A percentile compares a stretch with the other conserved stretches of the same genome.
Evolutionary conservation across 2,329 filamentous ascomycete genomes (phyloP).

Genomic region (Phaeoacremonium minimum): DNA sequence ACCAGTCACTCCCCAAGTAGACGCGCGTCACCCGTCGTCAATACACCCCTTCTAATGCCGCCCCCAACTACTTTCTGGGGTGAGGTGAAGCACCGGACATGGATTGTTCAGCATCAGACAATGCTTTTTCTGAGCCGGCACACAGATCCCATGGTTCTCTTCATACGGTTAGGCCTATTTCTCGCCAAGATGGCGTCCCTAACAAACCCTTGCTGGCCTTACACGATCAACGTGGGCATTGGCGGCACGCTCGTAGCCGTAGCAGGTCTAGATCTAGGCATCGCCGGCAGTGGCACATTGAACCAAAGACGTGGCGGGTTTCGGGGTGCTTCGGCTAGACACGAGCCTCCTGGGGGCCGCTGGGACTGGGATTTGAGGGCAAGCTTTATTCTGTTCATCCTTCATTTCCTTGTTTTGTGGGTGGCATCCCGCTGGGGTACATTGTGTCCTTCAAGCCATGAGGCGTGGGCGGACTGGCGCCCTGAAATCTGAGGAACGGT

Average conservation of each 20-base stretch:
- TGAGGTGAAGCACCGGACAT: constrained; percentile 25
- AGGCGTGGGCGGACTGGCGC: constrained; percentile 14
- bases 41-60: constrained; percentile 44
- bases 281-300: constrained; percentile 21
- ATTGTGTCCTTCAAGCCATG: constrained; percentile 21
- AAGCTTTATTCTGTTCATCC: constrained; percentile 23
- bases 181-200: constrained; percentile 64
- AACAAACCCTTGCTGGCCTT: constrained; percentile 66
- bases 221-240: constrained; percentile 59
- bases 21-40: constrained; percentile 8
- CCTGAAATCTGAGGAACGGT: neutral
- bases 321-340: constrained; percentile 9
- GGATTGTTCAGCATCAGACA: constrained; percentile 29
- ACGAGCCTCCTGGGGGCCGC: constrained; percentile 5
- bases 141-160: constrained; percentile 24
- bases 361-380: constrained; percentile 28
- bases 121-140: constrained; percentile 22
- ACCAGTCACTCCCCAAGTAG: constrained; percentile 6
- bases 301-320: constrained; percentile 5
- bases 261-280: constrained; percentile 61
- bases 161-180: constrained; percentile 59
- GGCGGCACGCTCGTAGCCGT: constrained; percentile 64
- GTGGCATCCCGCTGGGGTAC: constrained; percentile 20
- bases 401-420: constrained; percentile 29
- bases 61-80: constrained; percentile 34